A percentile compares a stretch with the other conserved stretches of the same genome.
These are phyloP conservation scores for Gymnopilus dilepis DNA, from an alignment of 768 basidiomycete species.

Conservation along the genomic window DNA sequence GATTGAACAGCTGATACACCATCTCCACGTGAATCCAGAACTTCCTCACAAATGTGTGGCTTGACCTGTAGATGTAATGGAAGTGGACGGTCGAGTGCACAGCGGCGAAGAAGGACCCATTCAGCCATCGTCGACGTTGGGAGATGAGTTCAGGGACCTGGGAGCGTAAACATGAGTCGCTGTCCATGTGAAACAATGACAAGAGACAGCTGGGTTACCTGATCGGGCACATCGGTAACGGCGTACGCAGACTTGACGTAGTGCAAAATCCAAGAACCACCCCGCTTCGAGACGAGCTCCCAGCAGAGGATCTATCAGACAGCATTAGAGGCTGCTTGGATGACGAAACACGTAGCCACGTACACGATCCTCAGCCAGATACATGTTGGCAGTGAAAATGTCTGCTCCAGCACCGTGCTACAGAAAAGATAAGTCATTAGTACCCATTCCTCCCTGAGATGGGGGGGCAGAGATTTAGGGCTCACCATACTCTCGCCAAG, in stretches of 20 bases:
- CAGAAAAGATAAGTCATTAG: not conserved
- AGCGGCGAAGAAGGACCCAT: slow-evolving; percentile 97
- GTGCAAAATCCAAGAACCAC: slow-evolving; percentile 89
- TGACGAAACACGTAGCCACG: slow-evolving; percentile 34
- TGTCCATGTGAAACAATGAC: not conserved
- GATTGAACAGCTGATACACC: slow-evolving; percentile 87
- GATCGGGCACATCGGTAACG: slow-evolving; percentile 92
- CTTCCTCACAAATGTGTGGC: slow-evolving; percentile 82
- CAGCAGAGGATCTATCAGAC: slow-evolving; percentile 77
- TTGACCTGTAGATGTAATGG: slow-evolving; percentile 92
- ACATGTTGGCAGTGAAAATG: slow-evolving; percentile 97
- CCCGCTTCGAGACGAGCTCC: slow-evolving; percentile 96
- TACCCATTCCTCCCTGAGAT: not conserved
- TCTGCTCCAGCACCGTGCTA: slow-evolving; percentile 84
- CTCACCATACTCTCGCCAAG: slow-evolving; percentile 90
- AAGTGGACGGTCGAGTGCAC: slow-evolving; percentile 93
- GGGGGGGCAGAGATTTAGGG: not conserved
- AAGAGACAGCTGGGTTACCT: slow-evolving; percentile 44
- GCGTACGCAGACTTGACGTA: slow-evolving; percentile 96
- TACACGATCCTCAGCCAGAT: slow-evolving; percentile 86
- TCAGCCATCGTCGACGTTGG: slow-evolving; percentile 95
- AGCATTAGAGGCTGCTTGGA: not conserved
- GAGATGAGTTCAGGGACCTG: slow-evolving; percentile 92
- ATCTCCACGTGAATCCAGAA: slow-evolving; percentile 96
- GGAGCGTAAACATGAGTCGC: not conserved